Evolutionary conservation across 768 basidiomycete species (phyloP).

Genomic region (Psilocybe tampanensis): DNA sequence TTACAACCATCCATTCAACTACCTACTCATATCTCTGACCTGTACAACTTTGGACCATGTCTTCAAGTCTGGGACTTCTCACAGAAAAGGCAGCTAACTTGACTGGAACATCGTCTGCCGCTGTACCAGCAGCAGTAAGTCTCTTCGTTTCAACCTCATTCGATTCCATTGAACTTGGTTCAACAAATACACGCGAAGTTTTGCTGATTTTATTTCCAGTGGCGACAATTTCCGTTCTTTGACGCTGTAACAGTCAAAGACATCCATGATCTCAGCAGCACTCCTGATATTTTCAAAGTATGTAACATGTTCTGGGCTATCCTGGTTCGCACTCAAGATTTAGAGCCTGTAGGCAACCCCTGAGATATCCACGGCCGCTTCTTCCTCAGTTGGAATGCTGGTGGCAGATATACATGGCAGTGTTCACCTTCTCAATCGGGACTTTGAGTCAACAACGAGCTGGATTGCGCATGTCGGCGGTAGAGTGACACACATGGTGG

Average conservation of each 20-base stretch:
- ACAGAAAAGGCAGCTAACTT: constrained; percentile 27
- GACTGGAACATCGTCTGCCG: constrained; percentile 24
- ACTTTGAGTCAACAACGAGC: constrained; percentile 69
- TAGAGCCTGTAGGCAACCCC: constrained; percentile 46
- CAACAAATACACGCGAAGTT: background rate
- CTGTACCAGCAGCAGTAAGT: constrained; percentile 37
- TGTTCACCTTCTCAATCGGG: constrained; percentile 72
- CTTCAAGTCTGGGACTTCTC: constrained; percentile 29
- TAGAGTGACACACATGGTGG: constrained; percentile 85
- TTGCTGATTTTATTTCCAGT: constrained; percentile 43
- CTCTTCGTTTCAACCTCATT: background rate
- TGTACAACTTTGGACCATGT: constrained; percentile 21
- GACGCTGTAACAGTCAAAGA: constrained; percentile 78
- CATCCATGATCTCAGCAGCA: constrained; percentile 69
- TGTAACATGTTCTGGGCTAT: background rate
- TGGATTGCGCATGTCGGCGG: constrained; percentile 85
- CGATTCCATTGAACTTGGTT: background rate
- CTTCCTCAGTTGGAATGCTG: constrained; percentile 67
- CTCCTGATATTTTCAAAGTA: constrained; percentile 83
- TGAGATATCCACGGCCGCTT: constrained; percentile 73
- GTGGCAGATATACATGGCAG: constrained; percentile 88
- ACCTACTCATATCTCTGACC: background rate
- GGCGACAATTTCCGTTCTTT: constrained; percentile 92
- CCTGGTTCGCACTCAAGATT: background rate
- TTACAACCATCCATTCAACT: too few relatives aligned